These are phyloP conservation scores for Fusarium albidum DNA, from an alignment of 2,329 filamentous ascomycete genomes.

Conservation along the genomic window DNA sequence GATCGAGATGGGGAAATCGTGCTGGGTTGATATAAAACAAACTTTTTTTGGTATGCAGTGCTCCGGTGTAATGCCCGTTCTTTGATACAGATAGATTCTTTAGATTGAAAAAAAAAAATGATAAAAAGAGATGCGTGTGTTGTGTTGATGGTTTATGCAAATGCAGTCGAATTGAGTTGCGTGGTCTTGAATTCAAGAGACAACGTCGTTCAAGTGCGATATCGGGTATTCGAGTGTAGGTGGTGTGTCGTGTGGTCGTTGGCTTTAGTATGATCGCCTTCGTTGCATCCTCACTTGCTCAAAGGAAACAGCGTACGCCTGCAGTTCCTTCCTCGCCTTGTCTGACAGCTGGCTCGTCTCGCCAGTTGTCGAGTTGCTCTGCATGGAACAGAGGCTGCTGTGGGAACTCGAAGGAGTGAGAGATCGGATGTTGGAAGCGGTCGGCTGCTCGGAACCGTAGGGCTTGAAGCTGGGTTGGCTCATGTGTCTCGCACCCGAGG, in stretches of 20 bases:
- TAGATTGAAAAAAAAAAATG: conserved; percentile 32
- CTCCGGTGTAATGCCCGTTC: conserved; percentile 57
- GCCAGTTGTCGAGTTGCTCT: conserved; percentile 65
- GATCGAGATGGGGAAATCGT: conserved; percentile 33
- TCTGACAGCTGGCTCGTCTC: conserved; percentile 71
- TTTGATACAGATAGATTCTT: conserved; percentile 52
- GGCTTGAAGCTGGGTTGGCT: conserved; percentile 38
- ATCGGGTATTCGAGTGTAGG: conserved; percentile 17
- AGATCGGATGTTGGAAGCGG: conserved; percentile 45
- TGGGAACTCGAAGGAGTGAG: conserved; percentile 81
- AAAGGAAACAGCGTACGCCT: conserved; percentile 87
- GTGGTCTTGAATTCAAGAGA: conserved; percentile 31
- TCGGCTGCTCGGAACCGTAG: conserved; percentile 31
- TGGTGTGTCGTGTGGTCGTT: conserved; percentile 4
- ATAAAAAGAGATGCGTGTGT: conserved; percentile 36
- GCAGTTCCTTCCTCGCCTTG: conserved; percentile 80
- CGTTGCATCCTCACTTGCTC: conserved; percentile 76
- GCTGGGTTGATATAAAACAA: conserved; percentile 38
- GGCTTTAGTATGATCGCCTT: conserved; percentile 61
- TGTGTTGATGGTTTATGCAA: conserved; percentile 27
- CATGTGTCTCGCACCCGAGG: conserved; percentile 61
- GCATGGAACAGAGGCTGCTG: conserved; percentile 83
- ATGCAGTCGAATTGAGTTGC: conserved; percentile 43
- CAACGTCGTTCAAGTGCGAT: conserved; percentile 15
- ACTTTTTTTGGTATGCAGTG: conserved; percentile 58